Base-by-base conservation (phyloP, 352 stramenopile species). In the Phytophthora hibernalis region DNA sequence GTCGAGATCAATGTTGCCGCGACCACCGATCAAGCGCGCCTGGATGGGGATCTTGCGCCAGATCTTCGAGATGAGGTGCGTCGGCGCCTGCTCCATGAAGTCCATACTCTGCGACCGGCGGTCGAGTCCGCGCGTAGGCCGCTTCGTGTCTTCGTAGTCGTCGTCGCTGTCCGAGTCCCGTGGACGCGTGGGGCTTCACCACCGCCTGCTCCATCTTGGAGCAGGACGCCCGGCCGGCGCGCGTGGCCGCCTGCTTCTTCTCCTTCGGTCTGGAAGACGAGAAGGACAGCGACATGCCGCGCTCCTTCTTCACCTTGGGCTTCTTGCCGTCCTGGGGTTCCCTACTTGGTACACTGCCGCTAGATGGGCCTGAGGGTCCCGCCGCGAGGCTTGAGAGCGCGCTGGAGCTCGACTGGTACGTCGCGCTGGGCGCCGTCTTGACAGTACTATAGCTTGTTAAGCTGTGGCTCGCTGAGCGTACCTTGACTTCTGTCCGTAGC, bases 11-110 rank as follows among this genome's bases (percentile, higher is more conserved):
- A 89, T 72, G 56, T 64, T 81, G 18, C 80, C 80, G 10, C 76
- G 76, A 24, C 76, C 77, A 38, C 77, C 75, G 26, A 83, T 82
- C 16, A 92, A 71, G 22, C 82, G 78, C 18, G 83, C 83, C 56
- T 92, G 84, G 60, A 92, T 87, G 21, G 84, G 84, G 57, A 92
- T 62, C 65, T 92, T 92, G 42, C 82, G 82, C 84, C 84, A 92
- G 52, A 91, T 87, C 71, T 92, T 92, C 6, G 80, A 85, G 65
- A 92, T 92, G 22, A 92, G 59, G 54, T 92, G 84, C 33, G 74
- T 83, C 43, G 84, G 71, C 38, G 84, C 77, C 60, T 92, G 80
- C 59, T 92, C 82, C 80, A 92, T 86, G 52, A 90, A 90, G 70
- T 92, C 84, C 80, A 92, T 89, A 59, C 80, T 90, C 60, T 89